Base-by-base conservation (phyloP, 805 yeast genomes). In the Maudiozyma serrabonitensis region DNA sequence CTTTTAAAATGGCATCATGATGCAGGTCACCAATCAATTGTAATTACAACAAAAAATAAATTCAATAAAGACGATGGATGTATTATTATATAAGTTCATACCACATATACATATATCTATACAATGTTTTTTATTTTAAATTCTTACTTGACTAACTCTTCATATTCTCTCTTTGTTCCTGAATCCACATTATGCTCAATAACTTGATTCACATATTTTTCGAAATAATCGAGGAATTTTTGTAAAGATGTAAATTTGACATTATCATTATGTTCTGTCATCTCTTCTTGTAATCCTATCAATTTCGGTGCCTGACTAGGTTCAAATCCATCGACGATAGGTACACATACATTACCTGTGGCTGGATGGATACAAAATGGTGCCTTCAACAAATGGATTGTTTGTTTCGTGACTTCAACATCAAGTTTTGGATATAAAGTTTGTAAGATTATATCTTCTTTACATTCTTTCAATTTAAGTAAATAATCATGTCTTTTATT, bases 361-460 rank as follows among this genome's bases (percentile, higher is more conserved):
- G 88, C 82, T 1, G 99, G 99, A 66, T 93, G 99, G 41, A 93
- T 82, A 71, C 98, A 91, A 65, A 93, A 93, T 16, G 99, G 99
- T 1, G 97, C 86, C 64, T 93, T 93, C 58, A 93, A 76, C 68
- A 93, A 81, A 72, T 93, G 99, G 69, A 82, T 87, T 60, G 90
- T 74, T 64, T 86, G 93, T 56, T 83, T 78, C 7, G 98, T 85
- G 35, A 93, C 99, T 66, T 90, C 95, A 45, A 86, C 81, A 77
- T 93, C 99, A 53, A 93, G 74, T 59, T 96, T 77, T 41, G 99
- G 99, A 66, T 91, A 91, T 71, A 88, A 69, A 52, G 85, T 83
- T 53, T 80, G 82, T 38, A 93, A 67, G 21, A 91, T 81, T 50
- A 88, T 74, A 57, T 90, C 96, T 66, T 85, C 88, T 68, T 81